Evolutionary conservation across 2,329 filamentous ascomycete genomes (phyloP).

Genomic region (Phyllosticta capitalensis): DNA sequence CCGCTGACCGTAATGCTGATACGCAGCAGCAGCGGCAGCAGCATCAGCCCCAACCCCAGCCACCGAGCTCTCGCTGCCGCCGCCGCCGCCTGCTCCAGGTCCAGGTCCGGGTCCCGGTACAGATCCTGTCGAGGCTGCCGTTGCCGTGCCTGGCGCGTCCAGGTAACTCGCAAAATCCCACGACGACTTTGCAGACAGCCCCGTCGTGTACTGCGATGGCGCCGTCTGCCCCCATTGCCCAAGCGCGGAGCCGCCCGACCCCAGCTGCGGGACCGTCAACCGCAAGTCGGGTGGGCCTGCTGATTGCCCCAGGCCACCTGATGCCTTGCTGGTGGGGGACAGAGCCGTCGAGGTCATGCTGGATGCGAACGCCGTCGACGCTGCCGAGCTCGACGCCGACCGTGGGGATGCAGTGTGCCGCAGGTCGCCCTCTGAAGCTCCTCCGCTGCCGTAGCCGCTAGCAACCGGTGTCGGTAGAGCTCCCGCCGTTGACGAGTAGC

Average conservation of each 20-base stretch:
- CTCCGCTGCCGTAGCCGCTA: constrained; percentile 29
- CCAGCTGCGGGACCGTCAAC: constrained; percentile 25
- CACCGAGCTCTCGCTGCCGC: not conserved
- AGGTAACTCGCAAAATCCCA: constrained; percentile 29
- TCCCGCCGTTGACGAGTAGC: constrained; percentile 56
- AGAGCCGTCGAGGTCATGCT: constrained; percentile 33
- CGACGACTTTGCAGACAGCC: constrained; percentile 19
- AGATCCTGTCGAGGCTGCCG: constrained; percentile 9
- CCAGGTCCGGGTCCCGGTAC: constrained; percentile 14
- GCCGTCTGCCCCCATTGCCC: constrained; percentile 14
- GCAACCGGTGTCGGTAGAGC: constrained; percentile 30
- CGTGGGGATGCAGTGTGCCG: constrained; percentile 40
- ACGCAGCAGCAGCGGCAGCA: too few relatives aligned
- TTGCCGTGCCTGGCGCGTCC: constrained; percentile 19
- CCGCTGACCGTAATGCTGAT: constrained; percentile 28
- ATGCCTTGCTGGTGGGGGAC: constrained; percentile 34
- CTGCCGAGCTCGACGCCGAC: constrained; percentile 37
- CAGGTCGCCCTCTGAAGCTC: constrained; percentile 38
- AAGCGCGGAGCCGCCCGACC: constrained; percentile 27
- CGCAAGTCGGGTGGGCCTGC: constrained; percentile 19
- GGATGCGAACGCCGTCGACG: constrained; percentile 35
- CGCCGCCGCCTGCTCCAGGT: constrained; percentile 20
- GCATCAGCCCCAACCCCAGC: constrained; percentile 12
- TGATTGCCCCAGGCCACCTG: constrained; percentile 29
- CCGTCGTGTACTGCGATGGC: constrained; percentile 14